Evolutionary conservation across 306 rosid species (phyloP).

Genomic region (Trichosanthes cucumerina): DNA sequence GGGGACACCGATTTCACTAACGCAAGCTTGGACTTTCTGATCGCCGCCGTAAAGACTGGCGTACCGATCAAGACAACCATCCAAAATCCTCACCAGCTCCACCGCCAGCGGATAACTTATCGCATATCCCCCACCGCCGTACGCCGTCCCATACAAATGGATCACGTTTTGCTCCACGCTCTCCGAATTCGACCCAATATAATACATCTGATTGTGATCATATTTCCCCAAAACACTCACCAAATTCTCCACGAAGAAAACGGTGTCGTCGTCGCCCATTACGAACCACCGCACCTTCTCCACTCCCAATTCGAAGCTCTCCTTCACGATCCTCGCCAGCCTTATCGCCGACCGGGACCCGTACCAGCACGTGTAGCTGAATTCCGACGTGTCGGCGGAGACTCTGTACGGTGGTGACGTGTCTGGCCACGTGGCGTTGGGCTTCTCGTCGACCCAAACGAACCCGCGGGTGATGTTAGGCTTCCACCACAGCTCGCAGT

Average conservation of each 20-base stretch:
- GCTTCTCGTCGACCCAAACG: slow-evolving; percentile 49
- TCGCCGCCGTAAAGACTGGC: slow-evolving; percentile 45
- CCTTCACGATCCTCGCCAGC: slow-evolving; percentile 60
- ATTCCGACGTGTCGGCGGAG: slow-evolving; percentile 41
- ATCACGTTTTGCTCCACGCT: slow-evolving; percentile 54
- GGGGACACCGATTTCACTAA: slow-evolving; percentile 63
- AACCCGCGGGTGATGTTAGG: slow-evolving; percentile 34
- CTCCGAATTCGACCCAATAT: slow-evolving; percentile 64
- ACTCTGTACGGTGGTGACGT: slow-evolving; percentile 29
- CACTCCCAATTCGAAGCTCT: slow-evolving; percentile 53
- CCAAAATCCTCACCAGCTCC: slow-evolving; percentile 48
- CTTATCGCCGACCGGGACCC: slow-evolving; percentile 62
- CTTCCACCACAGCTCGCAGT: slow-evolving; percentile 56
- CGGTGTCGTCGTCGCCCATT: slow-evolving; percentile 83
- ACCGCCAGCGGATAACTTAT: slow-evolving; percentile 55
- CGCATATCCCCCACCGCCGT: slow-evolving; percentile 75
- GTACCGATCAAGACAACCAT: slow-evolving; percentile 60
- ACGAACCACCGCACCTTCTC: slow-evolving; percentile 66
- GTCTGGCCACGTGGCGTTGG: slow-evolving; percentile 33
- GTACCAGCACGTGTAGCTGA: slow-evolving; percentile 43
- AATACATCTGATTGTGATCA: slow-evolving; percentile 74
- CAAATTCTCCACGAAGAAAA: slow-evolving; percentile 50
- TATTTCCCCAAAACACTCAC: slow-evolving; percentile 48
- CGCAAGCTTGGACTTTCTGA: slow-evolving; percentile 57
- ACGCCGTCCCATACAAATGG: slow-evolving; percentile 48